Conservation (phyloP, 2,329 filamentous ascomycete species). For the Onygenales sp. region DNA sequence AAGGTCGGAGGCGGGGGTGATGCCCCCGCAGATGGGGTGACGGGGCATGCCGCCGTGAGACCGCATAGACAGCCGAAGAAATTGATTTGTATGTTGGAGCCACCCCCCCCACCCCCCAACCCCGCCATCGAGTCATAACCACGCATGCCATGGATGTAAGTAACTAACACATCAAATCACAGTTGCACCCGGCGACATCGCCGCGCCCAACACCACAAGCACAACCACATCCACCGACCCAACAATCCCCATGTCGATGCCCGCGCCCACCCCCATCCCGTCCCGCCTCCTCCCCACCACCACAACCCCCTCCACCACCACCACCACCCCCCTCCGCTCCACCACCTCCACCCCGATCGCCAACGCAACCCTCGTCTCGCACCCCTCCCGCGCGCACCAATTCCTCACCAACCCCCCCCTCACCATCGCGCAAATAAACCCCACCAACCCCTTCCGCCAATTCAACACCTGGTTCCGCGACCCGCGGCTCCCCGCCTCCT, state of each 20-base stretch:
- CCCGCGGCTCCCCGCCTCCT: constrained; percentile 52
- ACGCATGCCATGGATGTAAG: background rate
- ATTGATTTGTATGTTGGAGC: constrained; percentile 27
- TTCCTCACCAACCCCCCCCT: constrained; percentile 34
- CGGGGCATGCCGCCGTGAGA: no score
- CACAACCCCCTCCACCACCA: constrained; percentile 5
- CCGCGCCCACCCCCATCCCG: constrained; percentile 5
- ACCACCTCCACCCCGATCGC: constrained; percentile 28
- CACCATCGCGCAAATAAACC: constrained; percentile 31
- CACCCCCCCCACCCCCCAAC: background rate
- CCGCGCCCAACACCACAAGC: constrained; percentile 10
- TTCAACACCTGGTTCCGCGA: constrained; percentile 84
- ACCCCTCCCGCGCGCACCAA: constrained; percentile 33
- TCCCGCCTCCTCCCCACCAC: constrained; percentile 7
- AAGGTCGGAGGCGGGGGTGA: background rate
- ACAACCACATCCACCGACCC: constrained; percentile 8
- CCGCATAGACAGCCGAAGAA: constrained; percentile 26
- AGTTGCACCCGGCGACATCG: constrained; percentile 37
- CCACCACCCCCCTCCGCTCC: constrained; percentile 15
- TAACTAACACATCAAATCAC: background rate
- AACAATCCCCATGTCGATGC: background rate
- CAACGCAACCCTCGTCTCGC: constrained; percentile 25
- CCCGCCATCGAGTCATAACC: background rate
- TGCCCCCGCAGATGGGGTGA: constrained; percentile 1
- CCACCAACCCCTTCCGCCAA: constrained; percentile 59